Percentiles rank a stretch among this genome's conserved stretches.
Conservation (phyloP, 2,329 filamentous ascomycete genomes). For the Colletotrichum caudatum region DNA sequence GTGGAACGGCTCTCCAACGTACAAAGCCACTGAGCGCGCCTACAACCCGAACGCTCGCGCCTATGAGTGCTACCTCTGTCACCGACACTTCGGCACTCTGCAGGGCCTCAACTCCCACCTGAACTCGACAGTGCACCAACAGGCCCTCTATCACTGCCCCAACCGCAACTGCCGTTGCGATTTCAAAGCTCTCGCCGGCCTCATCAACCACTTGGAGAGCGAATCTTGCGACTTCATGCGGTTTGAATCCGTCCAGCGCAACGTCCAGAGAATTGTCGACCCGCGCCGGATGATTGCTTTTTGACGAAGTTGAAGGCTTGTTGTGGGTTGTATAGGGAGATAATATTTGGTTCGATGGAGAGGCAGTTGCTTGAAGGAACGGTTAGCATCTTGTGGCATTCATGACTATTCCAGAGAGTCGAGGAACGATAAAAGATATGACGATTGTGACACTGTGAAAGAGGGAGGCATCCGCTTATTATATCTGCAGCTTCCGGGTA, state of each 20-base stretch:
- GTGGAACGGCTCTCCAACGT: slow-evolving; percentile 53
- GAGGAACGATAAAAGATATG: background rate
- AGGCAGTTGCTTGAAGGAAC: background rate
- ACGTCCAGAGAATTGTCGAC: slow-evolving; percentile 23
- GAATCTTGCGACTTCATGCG: slow-evolving; percentile 54
- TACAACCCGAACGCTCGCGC: slow-evolving; percentile 56
- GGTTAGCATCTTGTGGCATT: background rate
- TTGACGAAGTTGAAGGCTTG: background rate
- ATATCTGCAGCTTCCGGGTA: background rate
- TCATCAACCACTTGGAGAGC: slow-evolving; percentile 60
- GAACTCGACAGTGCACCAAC: slow-evolving; percentile 60
- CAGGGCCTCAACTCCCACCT: slow-evolving; percentile 64
- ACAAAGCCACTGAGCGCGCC: slow-evolving; percentile 54
- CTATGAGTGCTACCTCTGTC: slow-evolving; percentile 69
- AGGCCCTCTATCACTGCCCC: slow-evolving; percentile 56
- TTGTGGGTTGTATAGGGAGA: background rate
- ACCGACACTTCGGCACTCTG: slow-evolving; percentile 54
- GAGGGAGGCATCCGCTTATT: background rate
- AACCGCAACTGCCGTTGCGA: slow-evolving; percentile 51
- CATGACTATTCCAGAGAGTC: background rate
- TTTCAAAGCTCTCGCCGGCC: slow-evolving; percentile 53
- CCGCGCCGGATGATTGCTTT: slow-evolving; percentile 20
- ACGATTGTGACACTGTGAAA: background rate
- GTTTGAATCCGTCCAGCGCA: slow-evolving; percentile 52
- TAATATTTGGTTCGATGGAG: background rate